Conservation (phyloP, 495 filamentous ascomycete species). For the Neurospora pannonica region DNA sequence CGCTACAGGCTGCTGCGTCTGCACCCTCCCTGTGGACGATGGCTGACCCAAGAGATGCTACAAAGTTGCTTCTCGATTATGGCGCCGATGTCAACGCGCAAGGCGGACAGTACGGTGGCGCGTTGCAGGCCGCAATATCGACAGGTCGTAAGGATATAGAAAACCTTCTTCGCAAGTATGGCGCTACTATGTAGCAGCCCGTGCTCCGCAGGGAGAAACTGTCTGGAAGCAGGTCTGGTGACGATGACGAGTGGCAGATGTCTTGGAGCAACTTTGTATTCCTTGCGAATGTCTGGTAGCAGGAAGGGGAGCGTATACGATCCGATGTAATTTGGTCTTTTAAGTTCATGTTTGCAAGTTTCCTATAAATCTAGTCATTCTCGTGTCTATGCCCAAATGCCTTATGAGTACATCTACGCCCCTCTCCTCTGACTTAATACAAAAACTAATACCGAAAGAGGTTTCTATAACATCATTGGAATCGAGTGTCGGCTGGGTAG, state of each 20-base stretch:
- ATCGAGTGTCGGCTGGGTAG: too few relatives aligned
- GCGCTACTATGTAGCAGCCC: conserved; percentile 5
- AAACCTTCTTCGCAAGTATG: conserved; percentile 15
- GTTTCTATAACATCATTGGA: too few relatives aligned
- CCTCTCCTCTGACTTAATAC: too few relatives aligned
- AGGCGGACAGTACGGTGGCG: conserved; percentile 11
- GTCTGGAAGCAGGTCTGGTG: neutral
- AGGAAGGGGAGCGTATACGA: neutral
- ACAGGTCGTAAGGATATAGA: conserved; percentile 11
- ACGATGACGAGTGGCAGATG: neutral
- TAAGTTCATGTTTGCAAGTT: too few relatives aligned
- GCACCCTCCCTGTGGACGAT: too few relatives aligned
- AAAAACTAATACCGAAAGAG: too few relatives aligned
- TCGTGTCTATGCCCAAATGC: too few relatives aligned
- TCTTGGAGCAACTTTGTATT: neutral
- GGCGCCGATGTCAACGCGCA: conserved; percentile 17
- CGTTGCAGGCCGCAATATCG: conserved; percentile 13
- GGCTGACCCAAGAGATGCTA: too few relatives aligned
- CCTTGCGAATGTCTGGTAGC: too few relatives aligned
- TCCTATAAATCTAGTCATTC: too few relatives aligned
- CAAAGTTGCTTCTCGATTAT: neutral
- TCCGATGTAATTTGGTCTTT: neutral
- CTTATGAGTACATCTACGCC: too few relatives aligned
- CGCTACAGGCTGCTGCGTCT: neutral
- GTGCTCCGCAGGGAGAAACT: neutral